These are phyloP conservation scores for Citrus australasica DNA, from an alignment of 345 rosid species.

Conservation along the genomic window DNA sequence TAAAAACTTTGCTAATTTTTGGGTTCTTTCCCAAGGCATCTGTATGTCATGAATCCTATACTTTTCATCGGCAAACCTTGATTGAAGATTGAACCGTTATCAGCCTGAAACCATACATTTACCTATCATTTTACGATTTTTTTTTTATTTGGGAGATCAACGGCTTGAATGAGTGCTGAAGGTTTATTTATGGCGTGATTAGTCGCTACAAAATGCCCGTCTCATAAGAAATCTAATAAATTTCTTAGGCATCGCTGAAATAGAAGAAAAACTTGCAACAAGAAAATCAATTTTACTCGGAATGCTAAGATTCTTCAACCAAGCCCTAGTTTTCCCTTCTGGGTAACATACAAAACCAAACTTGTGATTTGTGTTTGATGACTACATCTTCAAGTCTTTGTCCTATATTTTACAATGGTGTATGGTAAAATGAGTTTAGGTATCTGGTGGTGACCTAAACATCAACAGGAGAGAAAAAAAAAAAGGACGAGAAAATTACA, in stretches of 20 bases:
- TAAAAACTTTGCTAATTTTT: not conserved
- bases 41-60: not conserved
- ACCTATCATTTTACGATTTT: no score
- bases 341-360: not conserved
- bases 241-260: no score
- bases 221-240: no score
- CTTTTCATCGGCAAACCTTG: no score
- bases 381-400: not conserved
- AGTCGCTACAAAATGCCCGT: no score
- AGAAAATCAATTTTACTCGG: no score
- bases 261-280: no score
- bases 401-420: constrained; percentile 2
- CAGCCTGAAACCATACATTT: not conserved
- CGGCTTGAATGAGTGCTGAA: not conserved
- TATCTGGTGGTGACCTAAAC: not conserved
- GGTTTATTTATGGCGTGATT: no score
- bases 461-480: not conserved
- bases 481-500: no score
- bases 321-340: not conserved
- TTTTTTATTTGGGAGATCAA: not conserved
- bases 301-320: not conserved
- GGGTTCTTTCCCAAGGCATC: not conserved
- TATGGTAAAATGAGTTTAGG: not conserved
- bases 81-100: not conserved
- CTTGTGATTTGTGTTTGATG: no score